phyloP scores from a whole-genome alignment of 805 yeast species.

The Scheffersomyces coipomensis region DNA sequence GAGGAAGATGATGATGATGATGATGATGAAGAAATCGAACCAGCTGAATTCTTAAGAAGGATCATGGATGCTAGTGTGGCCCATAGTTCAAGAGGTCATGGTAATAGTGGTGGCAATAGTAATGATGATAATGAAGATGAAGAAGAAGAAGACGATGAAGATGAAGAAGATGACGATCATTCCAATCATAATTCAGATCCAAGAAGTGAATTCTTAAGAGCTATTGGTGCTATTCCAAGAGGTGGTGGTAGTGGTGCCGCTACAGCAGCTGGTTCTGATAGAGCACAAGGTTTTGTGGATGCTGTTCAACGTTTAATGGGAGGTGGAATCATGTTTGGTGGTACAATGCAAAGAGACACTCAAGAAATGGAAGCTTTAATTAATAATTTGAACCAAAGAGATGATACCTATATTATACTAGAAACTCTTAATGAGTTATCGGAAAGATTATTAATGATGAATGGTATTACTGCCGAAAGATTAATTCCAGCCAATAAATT shows the following conservation, averaged over 20 bases:
- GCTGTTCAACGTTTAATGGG: conserved; percentile 34
- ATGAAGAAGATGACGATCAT: conserved; percentile 15
- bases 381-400: conserved; percentile 39
- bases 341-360: conserved; percentile 15
- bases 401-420: conserved; percentile 59
- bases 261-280: conserved; percentile 1
- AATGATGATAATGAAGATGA: conserved; percentile 6
- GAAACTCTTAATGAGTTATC: conserved; percentile 67
- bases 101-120: not conserved
- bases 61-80: conserved; percentile 15
- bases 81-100: conserved; percentile 5
- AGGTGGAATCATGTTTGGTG: conserved; percentile 19
- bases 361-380: conserved; percentile 34
- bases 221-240: conserved; percentile 19
- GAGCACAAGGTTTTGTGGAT: conserved; percentile 24
- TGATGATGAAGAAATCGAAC: conserved; percentile 14
- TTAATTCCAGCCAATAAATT: conserved; percentile 59
- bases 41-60: conserved; percentile 19
- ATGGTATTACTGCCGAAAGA: conserved; percentile 59
- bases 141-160: conserved; percentile 8
- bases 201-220: conserved; percentile 23
- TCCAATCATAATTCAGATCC: conserved; percentile 18
- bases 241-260: conserved; percentile 14
- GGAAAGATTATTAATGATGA: conserved; percentile 67
- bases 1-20: conserved; percentile 14